Evolutionary conservation across 2,329 filamentous ascomycete species (phyloP).

Genomic region (Polytolypa hystricis): DNA sequence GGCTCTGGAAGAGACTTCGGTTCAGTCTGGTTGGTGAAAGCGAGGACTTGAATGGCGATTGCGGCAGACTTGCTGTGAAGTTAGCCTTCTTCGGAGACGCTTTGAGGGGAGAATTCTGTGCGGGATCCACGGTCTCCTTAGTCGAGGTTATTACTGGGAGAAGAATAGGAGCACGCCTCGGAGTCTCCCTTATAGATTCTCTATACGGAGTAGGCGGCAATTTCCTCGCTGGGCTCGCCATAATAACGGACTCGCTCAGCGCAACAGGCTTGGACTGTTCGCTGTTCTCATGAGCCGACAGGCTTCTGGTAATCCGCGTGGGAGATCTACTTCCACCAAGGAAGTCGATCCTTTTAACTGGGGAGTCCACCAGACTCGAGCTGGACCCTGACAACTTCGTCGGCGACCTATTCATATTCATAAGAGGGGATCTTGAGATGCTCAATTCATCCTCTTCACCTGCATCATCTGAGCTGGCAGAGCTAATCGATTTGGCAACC

Average conservation of each 20-base stretch:
- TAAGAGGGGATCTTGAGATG: constrained; percentile 21
- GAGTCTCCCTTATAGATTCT: constrained; percentile 31
- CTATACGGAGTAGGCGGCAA: constrained; percentile 35
- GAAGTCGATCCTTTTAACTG: constrained; percentile 30
- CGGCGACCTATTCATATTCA: too few species aligned
- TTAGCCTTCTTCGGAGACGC: constrained; percentile 33
- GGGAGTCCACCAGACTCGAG: constrained; percentile 22
- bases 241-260: constrained; percentile 23
- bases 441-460: constrained; percentile 34
- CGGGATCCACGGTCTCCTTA: constrained; percentile 1
- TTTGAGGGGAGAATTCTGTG: constrained; percentile 28
- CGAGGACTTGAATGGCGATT: constrained; percentile 23
- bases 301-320: too few species aligned
- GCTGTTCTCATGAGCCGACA: not conserved
- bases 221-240: constrained; percentile 35
- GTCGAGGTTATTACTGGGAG: constrained; percentile 15
- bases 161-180: constrained; percentile 23
- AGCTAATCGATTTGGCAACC: constrained; percentile 30
- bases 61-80: constrained; percentile 25
- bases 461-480: constrained; percentile 21
- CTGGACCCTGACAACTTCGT: too few species aligned
- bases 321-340: constrained; percentile 9
- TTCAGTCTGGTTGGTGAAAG: constrained; percentile 26
- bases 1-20: constrained; percentile 31
- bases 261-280: constrained; percentile 6